Evolutionary conservation across 2,329 filamentous ascomycete genomes (phyloP), one percentile per base, ranked within the genome.

Genomic region (Annulohypoxylon truncatum): DNA sequence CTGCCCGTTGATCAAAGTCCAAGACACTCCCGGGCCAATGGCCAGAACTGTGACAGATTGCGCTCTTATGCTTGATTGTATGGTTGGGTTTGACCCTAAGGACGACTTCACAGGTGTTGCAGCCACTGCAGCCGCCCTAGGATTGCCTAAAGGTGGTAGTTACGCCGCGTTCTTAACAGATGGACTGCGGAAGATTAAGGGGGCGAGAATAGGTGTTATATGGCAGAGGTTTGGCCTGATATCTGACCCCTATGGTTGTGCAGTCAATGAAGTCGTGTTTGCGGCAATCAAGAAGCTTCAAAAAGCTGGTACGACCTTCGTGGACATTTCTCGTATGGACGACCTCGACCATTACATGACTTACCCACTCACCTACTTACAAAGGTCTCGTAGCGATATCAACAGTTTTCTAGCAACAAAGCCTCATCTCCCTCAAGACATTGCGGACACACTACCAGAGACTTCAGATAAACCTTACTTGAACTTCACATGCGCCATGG

Each of bases 341-440:
- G 66, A 75, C 13, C 46, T 76, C 8, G 68, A 73, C 7, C 61
- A 73, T 20, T 72, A 74, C 42, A 64, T 75, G 40, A 63, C 12
- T 7, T 72, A 70, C 60, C 72, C 72, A 2, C 68, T 72, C 2
- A 73, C 69, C 2, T 77, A 77, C 35, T 35, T 71, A 1, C 66
- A 65, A 9, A 65, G 72, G 9, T 76, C 73, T 9, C 67, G 74
- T 13, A 61, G 64, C 31, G 75, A 78, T 50, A 77, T 78, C 62
- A 75, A 77, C 29, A 71, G 59, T 51, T 76, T 74, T 64, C 66
- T 75, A 40, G 71, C 69, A 22, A 82, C 81, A 69, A 78, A 82
- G 58, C 79, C 81, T 2, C 63, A 75, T 44, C 66, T 76, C 8
- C 57, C 69, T 75, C 63, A 70, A 51, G 67, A 71, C 26, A 24